A percentile compares a stretch with the other conserved stretches of the same genome.
Evolutionary conservation across 2,329 filamentous ascomycete genomes (phyloP).

Genomic region (Paraphaeosphaeria sporulosa): DNA sequence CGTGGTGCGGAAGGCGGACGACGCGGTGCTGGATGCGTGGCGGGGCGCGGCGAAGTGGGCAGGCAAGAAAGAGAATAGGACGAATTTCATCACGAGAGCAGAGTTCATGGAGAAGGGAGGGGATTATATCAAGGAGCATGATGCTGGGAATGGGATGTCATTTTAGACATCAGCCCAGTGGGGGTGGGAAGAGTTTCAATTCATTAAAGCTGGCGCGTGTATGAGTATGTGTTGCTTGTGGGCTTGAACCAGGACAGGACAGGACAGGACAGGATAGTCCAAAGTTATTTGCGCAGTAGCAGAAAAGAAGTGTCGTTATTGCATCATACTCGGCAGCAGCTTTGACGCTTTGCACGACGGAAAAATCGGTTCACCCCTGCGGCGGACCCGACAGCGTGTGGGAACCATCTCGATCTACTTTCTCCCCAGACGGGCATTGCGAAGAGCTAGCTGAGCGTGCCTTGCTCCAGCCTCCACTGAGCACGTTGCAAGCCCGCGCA

Average conservation of each 20-base stretch:
- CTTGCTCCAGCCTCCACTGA: too few species aligned
- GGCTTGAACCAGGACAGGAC: neutral
- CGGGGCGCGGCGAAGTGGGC: slow-evolving; percentile 90
- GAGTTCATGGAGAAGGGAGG: slow-evolving; percentile 92
- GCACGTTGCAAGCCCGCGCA: too few species aligned
- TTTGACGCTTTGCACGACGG: too few species aligned
- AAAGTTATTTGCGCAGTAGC: too few species aligned
- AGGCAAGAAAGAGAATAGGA: slow-evolving; percentile 64
- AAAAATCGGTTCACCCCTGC: too few species aligned
- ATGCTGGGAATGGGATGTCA: slow-evolving; percentile 50
- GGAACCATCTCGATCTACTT: too few species aligned
- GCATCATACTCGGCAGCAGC: too few species aligned
- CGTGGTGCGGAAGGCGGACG: slow-evolving; percentile 73
- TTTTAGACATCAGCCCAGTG: slow-evolving; percentile 3
- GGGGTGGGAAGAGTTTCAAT: neutral
- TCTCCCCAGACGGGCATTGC: too few species aligned
- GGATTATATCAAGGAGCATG: slow-evolving; percentile 85
- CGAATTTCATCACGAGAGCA: slow-evolving; percentile 74
- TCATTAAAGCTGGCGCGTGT: neutral
- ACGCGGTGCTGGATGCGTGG: slow-evolving; percentile 90
- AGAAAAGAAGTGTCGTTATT: too few species aligned
- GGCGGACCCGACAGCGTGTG: too few species aligned
- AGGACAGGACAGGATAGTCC: too few species aligned
- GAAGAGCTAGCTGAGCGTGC: too few species aligned
- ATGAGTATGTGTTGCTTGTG: slow-evolving; percentile 6